Conservation (phyloP, 2,329 filamentous ascomycete species). For the Exserohilum rostratum region DNA sequence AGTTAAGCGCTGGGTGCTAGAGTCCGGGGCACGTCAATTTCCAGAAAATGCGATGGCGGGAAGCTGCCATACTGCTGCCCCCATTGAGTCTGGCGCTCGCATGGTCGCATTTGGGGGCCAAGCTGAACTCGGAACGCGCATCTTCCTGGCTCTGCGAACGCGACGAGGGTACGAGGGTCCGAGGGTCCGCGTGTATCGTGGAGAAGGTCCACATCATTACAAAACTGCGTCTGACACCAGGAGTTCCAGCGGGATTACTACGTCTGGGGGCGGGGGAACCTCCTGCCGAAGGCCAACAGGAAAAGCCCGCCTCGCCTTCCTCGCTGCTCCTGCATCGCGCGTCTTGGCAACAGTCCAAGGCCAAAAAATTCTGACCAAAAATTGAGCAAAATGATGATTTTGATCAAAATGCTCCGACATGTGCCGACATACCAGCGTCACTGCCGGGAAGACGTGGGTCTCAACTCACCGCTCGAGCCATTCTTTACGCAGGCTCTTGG, state of each 20-base stretch:
- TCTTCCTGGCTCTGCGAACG: not conserved
- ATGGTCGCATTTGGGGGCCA: constrained; percentile 21
- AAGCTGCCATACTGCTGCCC: constrained; percentile 18
- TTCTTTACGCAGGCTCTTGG: not conserved
- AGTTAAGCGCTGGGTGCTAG: constrained; percentile 1
- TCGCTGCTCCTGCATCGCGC: constrained; percentile 6
- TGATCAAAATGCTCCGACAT: constrained; percentile 5
- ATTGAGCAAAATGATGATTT: not conserved
- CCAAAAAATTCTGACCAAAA: not conserved
- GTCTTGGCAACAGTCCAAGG: constrained; percentile 1
- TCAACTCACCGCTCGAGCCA: constrained; percentile 15
- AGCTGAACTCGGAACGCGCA: constrained; percentile 1
- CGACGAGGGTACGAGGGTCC: not conserved
- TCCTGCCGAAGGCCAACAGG: not conserved
- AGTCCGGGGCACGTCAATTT: constrained; percentile 5
- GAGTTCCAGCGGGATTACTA: not conserved
- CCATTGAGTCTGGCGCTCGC: constrained; percentile 14
- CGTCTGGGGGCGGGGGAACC: not conserved
- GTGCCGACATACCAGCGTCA: constrained; percentile 2
- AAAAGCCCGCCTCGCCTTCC: not conserved
- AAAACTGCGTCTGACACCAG: not conserved
- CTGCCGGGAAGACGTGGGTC: constrained; percentile 7
- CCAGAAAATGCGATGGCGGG: constrained; percentile 28
- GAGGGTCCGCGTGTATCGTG: not conserved
- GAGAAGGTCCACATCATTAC: not conserved